phyloP scores from a whole-genome alignment of 345 rosid species.

The Syzygium aqueum region DNA sequence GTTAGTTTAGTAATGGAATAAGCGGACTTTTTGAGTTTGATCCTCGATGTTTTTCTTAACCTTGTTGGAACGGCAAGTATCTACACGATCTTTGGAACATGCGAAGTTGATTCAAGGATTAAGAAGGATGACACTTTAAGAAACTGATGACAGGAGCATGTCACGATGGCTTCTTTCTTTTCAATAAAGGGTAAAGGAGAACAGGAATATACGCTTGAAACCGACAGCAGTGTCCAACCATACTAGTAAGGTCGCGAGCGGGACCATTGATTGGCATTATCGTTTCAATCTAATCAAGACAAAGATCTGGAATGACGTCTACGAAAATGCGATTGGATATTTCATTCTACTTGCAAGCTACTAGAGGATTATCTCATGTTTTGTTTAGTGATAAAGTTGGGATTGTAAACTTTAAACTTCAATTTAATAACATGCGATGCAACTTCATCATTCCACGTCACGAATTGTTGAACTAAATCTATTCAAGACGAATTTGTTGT shows the following conservation, averaged over 20 bases:
- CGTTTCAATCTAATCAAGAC: neutral
- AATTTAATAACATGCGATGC: neutral
- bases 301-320: neutral
- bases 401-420: no score
- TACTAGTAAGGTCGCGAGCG: neutral
- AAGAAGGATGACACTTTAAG: no score
- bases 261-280: neutral
- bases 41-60: neutral
- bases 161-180: neutral
- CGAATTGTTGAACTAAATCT: neutral
- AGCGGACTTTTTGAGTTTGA: neutral
- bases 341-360: no score
- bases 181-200: neutral
- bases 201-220: neutral
- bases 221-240: neutral
- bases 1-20: neutral
- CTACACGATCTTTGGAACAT: neutral
- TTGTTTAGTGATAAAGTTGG: no score
- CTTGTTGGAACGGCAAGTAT: neutral
- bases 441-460: neutral
- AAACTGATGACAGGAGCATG: neutral
- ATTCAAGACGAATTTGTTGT: neutral
- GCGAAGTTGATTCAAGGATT: no score
- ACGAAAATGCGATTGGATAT: neutral
- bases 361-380: no score